Conservation (phyloP, 2,329 filamentous ascomycete species). For the Paramyrothecium roridum region DNA sequence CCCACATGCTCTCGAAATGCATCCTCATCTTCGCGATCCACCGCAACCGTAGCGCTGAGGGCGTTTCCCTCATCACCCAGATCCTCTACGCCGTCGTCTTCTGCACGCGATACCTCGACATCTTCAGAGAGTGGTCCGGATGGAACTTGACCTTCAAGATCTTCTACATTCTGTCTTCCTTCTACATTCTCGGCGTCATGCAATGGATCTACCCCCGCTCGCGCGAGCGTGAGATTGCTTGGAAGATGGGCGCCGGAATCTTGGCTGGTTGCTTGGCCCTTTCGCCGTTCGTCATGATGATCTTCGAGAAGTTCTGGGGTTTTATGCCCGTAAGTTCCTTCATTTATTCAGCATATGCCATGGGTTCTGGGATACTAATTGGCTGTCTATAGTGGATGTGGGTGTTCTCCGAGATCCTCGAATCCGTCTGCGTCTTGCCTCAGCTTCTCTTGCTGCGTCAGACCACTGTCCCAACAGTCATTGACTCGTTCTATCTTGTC, state of each 20-base stretch:
- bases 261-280: slow-evolving; percentile 62
- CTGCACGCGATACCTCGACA: slow-evolving; percentile 79
- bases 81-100: slow-evolving; percentile 85
- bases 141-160: slow-evolving; percentile 87
- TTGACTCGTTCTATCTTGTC: slow-evolving; percentile 93
- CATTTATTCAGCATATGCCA: not conserved
- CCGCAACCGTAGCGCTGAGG: slow-evolving; percentile 82
- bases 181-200: slow-evolving; percentile 88
- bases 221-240: slow-evolving; percentile 87
- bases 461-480: slow-evolving; percentile 92
- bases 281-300: slow-evolving; percentile 69
- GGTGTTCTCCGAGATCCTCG: slow-evolving; percentile 88
- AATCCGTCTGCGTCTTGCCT: slow-evolving; percentile 85
- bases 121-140: slow-evolving; percentile 55
- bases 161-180: slow-evolving; percentile 79
- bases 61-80: slow-evolving; percentile 89
- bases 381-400: slow-evolving; percentile 63
- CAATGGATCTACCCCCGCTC: slow-evolving; percentile 81
- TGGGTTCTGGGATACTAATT: slow-evolving; percentile 5
- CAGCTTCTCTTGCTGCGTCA: slow-evolving; percentile 89
- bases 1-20: slow-evolving; percentile 81
- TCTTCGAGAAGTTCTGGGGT: slow-evolving; percentile 55
- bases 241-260: slow-evolving; percentile 78
- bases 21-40: slow-evolving; percentile 92
- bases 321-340: slow-evolving; percentile 46